Evolutionary conservation across 2,329 filamentous ascomycete genomes (phyloP), one percentile per base, ranked within the genome.

Genomic region (Clarireedia monteithiana): DNA sequence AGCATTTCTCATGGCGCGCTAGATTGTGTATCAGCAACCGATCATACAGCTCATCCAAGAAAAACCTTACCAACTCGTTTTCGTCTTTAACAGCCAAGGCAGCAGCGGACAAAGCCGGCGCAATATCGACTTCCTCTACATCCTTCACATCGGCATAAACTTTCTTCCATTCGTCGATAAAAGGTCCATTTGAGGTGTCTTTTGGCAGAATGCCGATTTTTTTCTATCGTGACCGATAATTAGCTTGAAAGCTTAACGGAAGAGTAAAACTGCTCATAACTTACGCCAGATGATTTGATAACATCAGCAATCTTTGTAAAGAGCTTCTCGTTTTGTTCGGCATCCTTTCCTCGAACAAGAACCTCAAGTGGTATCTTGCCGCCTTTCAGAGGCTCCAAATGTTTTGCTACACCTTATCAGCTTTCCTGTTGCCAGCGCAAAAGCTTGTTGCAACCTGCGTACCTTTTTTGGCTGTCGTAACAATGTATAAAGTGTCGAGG

Each of bases 391-490:
- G 88, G 85, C 67, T 96, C 91, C 46, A 99, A 79, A 72, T 97
- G 91, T 69, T 95, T 92, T 26, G 94, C 91, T 96, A 65, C 40
- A 63, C 39, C 39, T 53, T 51, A 64, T 76, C 56, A 78, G 72
- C 47, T 55, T 59, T 47, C 24, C 17, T 30, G 40, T 42, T 23
- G 66, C 62, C n/a, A 14, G 40, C 20, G 50, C 36, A 53, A 14
- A 24, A 23, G 23, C 10, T 50, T 42, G 39, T 15, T 15, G 24
- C 2, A 6, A 24, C 54, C 34, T 40, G 53, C 48, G 14, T 70
- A 95, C 91, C 92, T 83, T 99, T 99, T 76, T 99, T 99, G 58
- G 89, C 86, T 5, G 94, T 99, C 6, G 94, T 99, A 62, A 99
- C 84, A 58, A 97, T 86, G 74, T 94, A 95, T 65, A 97, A 79